Evolutionary conservation across 345 rosid genomes (phyloP), one percentile per base, ranked within the genome.

Genomic region (Barbarea vulgaris): DNA sequence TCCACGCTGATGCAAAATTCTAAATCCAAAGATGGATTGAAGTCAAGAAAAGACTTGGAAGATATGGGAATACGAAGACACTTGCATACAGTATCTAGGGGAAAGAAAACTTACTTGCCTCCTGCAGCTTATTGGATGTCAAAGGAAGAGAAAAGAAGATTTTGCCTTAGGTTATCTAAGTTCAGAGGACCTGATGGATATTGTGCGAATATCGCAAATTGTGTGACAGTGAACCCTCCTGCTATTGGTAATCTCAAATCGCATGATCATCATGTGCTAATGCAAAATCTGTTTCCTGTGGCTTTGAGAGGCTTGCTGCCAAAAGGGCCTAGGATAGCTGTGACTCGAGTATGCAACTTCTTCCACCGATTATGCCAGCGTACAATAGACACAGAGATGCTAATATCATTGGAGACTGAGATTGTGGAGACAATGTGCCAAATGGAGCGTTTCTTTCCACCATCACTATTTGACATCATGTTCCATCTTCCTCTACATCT

Each of bases 341-440:
- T 64, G 9, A 44, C n/a, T 27, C 25, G 24, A 44, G 5, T 64
- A n/a, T 64, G 54, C 68, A 12, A 64, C 14, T 39, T 13, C 68
- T 64, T 64, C 9, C 27, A 25, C 18, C 15, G 22, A 8, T 62
- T 62, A 1, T 62, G 34, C 7, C 51, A 41, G 51, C 36, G 22
- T 39, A 34, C n/a, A 3, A 41, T 42, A 0, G 19, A 63, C 6
- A 24, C 18, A 3, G 37, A 63, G 36, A 41, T 22, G n/a, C 4
- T 59, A 9, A 34, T 36, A 1, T 19, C 17, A 0, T 4, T 36
- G 1, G 46, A 59, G 9, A 5, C 10, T 18, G 27, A 33, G n/a
- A 4, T 59, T 34, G 64, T 59, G 0, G 64, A 59, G 22, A 28
- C 34, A 31, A 56, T 56, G 62, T 56, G 62, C 13, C 62, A 56